Conservation (phyloP, 2,329 filamentous ascomycete species). For the Microdochium nivale region DNA sequence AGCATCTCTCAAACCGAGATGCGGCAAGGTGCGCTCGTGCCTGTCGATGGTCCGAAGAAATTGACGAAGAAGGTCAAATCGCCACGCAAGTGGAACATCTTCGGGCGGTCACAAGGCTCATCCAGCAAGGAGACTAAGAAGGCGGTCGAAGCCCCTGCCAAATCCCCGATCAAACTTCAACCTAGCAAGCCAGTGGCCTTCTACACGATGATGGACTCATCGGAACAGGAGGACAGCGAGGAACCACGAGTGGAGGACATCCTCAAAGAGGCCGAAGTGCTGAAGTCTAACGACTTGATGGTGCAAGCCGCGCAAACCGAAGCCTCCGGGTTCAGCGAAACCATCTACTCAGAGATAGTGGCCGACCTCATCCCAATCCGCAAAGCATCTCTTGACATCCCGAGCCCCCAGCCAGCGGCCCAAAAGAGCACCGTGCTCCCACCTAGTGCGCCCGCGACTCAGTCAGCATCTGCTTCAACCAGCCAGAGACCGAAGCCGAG, state of each 20-base stretch:
- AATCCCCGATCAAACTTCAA: slow-evolving; percentile 38
- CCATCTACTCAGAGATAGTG: too few species aligned
- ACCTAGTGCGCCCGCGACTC: neutral
- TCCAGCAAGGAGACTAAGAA: slow-evolving; percentile 25
- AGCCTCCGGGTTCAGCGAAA: neutral
- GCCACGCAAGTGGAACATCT: slow-evolving; percentile 56
- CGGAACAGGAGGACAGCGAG: slow-evolving; percentile 38
- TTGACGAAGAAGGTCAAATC: slow-evolving; percentile 45
- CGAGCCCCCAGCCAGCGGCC: neutral
- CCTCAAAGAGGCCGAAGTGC: slow-evolving; percentile 38
- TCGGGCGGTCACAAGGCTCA: slow-evolving; percentile 44
- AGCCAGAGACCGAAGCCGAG: neutral
- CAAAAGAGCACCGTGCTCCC: neutral
- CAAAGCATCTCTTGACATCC: neutral
- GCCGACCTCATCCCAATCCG: neutral
- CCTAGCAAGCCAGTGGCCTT: slow-evolving; percentile 46
- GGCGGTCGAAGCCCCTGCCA: slow-evolving; percentile 27
- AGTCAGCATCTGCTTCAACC: neutral
- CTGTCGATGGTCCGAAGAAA: slow-evolving; percentile 37
- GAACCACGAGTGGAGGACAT: slow-evolving; percentile 35
- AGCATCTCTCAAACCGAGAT: neutral
- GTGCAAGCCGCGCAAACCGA: neutral
- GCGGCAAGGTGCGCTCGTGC: slow-evolving; percentile 9
- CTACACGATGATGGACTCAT: slow-evolving; percentile 53
- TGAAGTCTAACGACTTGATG: slow-evolving; percentile 5